phyloP scores from a whole-genome alignment of 1,284 basidiomycete species.

The Takashimella koratensis region DNA sequence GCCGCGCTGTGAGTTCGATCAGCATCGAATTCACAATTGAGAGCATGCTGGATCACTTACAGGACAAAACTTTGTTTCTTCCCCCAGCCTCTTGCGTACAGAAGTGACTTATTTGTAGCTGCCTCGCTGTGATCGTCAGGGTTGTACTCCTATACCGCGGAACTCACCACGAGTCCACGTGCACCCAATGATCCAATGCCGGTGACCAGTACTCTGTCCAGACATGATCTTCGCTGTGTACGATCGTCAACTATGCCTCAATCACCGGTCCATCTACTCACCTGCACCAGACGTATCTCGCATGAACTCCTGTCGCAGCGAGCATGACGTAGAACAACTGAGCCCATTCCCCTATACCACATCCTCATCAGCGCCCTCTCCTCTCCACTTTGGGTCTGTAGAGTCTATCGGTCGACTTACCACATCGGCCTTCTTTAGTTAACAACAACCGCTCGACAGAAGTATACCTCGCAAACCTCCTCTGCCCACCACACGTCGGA shows the following conservation, averaged over 20 bases:
- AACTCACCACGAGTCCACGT: conserved; percentile 50
- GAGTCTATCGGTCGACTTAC: conserved; percentile 22
- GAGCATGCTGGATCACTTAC: too few species aligned
- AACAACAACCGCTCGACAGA: conserved; percentile 39
- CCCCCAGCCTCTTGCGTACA: conserved; percentile 53
- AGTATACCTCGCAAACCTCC: conserved; percentile 50
- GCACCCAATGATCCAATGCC: conserved; percentile 48
- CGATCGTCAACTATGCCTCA: neutral
- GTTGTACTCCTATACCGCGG: too few species aligned
- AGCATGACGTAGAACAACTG: conserved; percentile 53
- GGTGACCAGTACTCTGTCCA: conserved; percentile 51
- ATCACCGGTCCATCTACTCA: conserved; percentile 3
- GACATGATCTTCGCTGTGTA: conserved; percentile 52
- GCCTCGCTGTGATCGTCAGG: conserved; percentile 40
- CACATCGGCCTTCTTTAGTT: conserved; percentile 50
- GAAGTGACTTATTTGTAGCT: conserved; percentile 46
- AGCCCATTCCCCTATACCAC: conserved; percentile 45
- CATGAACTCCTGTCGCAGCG: conserved; percentile 46
- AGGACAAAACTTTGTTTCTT: conserved; percentile 53
- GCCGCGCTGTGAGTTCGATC: conserved; percentile 36
- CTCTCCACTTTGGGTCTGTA: neutral
- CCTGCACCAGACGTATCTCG: conserved; percentile 49
- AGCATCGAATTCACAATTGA: too few species aligned
- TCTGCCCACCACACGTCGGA: conserved; percentile 25
- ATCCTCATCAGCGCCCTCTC: neutral